phyloP scores from a whole-genome alignment of 805 yeast species.

The Lipomyces starkeyi region DNA sequence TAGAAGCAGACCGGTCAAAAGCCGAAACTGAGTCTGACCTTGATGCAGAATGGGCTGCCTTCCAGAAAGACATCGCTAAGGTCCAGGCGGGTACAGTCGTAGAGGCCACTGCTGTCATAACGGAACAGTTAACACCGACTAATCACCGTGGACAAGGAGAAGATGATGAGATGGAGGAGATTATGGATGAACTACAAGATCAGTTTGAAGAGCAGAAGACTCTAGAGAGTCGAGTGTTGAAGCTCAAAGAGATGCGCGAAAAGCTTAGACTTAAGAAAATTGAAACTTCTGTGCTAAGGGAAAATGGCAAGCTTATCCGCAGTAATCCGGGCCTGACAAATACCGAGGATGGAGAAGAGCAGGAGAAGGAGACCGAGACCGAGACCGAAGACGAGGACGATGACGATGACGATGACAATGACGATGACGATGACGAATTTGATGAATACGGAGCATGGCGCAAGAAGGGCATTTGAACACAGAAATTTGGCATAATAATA shows the following conservation, averaged over 20 bases:
- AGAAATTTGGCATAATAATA: background rate
- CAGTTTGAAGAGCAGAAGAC: constrained; percentile 35
- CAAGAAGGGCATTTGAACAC: background rate
- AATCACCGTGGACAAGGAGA: background rate
- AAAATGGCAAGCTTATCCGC: background rate
- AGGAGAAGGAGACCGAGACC: constrained; percentile 19
- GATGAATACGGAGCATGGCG: background rate
- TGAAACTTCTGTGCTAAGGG: background rate
- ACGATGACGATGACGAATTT: constrained; percentile 14
- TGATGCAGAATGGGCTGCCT: constrained; percentile 38
- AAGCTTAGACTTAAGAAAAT: constrained; percentile 11
- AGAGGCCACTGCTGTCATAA: constrained; percentile 11
- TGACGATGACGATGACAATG: constrained; percentile 25
- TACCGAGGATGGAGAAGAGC: constrained; percentile 11
- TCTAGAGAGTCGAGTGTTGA: constrained; percentile 24
- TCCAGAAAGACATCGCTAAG: constrained; percentile 32
- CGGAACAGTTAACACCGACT: background rate
- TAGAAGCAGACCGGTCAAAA: background rate
- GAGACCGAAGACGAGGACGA: constrained; percentile 24
- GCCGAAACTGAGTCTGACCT: background rate
- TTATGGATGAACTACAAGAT: constrained; percentile 21
- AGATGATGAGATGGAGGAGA: constrained; percentile 23
- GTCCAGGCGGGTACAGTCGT: constrained; percentile 12
- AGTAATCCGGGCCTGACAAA: background rate
- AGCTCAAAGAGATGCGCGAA: constrained; percentile 31